A percentile compares a stretch with the other conserved stretches of the same genome.
These are phyloP conservation scores for Xylaria nigripes DNA, from an alignment of 495 filamentous ascomycete genomes.

Conservation along the genomic window DNA sequence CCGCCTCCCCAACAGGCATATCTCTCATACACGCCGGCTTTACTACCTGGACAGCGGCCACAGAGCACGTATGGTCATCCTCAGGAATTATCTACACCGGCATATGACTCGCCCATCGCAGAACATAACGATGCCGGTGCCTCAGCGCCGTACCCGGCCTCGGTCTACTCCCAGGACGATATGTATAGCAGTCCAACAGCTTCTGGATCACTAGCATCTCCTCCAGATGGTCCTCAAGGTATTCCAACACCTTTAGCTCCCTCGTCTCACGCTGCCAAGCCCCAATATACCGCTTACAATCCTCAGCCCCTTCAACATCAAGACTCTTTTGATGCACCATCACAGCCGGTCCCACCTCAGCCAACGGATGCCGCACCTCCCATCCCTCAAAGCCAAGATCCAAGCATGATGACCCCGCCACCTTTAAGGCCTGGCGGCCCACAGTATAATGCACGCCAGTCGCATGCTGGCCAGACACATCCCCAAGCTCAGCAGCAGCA, in stretches of 20 bases:
- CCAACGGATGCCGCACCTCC: slow-evolving; percentile 29
- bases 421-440: slow-evolving; percentile 31
- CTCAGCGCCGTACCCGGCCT: slow-evolving; percentile 47
- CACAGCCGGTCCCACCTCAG: slow-evolving; percentile 42
- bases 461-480: slow-evolving; percentile 31
- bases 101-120: slow-evolving; percentile 72
- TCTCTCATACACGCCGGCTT: slow-evolving; percentile 36
- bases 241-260: slow-evolving; percentile 21
- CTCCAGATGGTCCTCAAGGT: slow-evolving; percentile 15
- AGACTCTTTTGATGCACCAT: slow-evolving; percentile 24
- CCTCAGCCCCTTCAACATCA: slow-evolving; percentile 38
- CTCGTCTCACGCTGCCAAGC: slow-evolving; percentile 23
- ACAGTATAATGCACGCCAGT: slow-evolving; percentile 34
- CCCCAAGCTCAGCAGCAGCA: slow-evolving; percentile 9
- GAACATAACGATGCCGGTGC: slow-evolving; percentile 42
- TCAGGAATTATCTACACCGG: slow-evolving; percentile 77
- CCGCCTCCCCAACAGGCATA: slow-evolving; percentile 34
- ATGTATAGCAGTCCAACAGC: slow-evolving; percentile 33
- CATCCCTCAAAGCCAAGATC: slow-evolving; percentile 39
- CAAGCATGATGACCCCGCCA: slow-evolving; percentile 34
- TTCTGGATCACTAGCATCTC: slow-evolving; percentile 19
- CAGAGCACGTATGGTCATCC: slow-evolving; percentile 70
- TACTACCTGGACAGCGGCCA: slow-evolving; percentile 44
- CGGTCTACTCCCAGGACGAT: slow-evolving; percentile 54
- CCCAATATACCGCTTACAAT: slow-evolving; percentile 37